phyloP scores from a whole-genome alignment of 371 early-diverging fungal genomes.

The Lichtheimia ramosa region DNA sequence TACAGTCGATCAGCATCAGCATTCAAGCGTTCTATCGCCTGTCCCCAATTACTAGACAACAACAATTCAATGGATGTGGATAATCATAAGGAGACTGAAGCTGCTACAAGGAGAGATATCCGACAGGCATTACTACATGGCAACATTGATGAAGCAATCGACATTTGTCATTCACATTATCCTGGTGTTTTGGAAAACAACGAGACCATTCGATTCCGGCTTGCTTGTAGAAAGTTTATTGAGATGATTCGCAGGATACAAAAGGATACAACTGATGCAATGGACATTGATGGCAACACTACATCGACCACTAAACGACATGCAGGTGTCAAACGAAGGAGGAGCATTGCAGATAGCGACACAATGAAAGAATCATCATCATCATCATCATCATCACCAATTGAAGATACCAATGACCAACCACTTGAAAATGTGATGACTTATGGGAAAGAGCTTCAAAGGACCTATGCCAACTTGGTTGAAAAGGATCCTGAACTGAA shows the following conservation, averaged over 20 bases:
- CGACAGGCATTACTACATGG: conserved; percentile 60
- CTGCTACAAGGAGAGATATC: conserved; percentile 50
- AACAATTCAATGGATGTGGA: neutral
- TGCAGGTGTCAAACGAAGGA: conserved; percentile 27
- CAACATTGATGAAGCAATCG: conserved; percentile 67
- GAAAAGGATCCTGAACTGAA: conserved; percentile 8
- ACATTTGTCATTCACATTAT: conserved; percentile 53
- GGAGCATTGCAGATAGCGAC: conserved; percentile 19
- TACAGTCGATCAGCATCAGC: conserved; percentile 5
- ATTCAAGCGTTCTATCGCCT: neutral
- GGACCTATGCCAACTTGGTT: conserved; percentile 48
- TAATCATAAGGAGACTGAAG: neutral
- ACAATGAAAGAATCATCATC: neutral
- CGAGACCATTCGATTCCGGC: conserved; percentile 62
- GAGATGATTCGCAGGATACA: conserved; percentile 59
- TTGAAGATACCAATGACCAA: neutral
- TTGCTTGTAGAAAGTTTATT: conserved; percentile 81
- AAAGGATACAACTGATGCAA: neutral
- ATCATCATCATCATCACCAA: neutral
- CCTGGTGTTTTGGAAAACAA: conserved; percentile 60
- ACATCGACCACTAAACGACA: conserved; percentile 12
- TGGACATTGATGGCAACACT: conserved; percentile 18
- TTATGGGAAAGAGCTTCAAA: conserved; percentile 69
- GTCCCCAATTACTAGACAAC: too few species aligned
- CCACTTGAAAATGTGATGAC: conserved; percentile 1